Conservation (phyloP, 2,329 filamentous ascomycete species). For the Cladophialophora exuberans region DNA sequence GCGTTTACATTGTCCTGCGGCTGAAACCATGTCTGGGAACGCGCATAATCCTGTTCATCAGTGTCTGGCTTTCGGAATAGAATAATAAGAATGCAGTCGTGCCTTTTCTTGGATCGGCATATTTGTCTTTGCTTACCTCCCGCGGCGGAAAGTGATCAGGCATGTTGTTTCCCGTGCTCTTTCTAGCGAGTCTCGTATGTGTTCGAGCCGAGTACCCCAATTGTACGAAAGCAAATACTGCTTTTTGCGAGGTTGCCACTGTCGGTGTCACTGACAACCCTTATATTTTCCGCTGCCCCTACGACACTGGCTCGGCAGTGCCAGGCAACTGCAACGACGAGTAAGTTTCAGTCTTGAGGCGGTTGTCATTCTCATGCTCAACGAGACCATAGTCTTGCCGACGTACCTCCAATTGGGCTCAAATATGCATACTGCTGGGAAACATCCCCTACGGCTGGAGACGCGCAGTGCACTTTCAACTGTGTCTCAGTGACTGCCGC, state of each 20-base stretch:
- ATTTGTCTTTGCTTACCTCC: not conserved
- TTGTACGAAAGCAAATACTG: conserved; percentile 9
- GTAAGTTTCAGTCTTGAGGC: not conserved
- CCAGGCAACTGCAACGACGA: conserved; percentile 12
- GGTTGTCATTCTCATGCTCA: not conserved
- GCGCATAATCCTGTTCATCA: no score
- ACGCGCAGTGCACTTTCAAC: conserved; percentile 9
- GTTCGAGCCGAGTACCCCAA: not conserved
- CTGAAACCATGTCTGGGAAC: not conserved
- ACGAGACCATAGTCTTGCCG: not conserved
- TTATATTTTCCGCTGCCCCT: conserved; percentile 1
- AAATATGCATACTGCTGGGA: conserved; percentile 13
- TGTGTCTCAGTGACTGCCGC: conserved; percentile 11
- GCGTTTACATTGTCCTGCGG: not conserved
- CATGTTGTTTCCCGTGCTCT: not conserved
- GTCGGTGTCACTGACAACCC: not conserved
- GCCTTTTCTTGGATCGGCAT: not conserved
- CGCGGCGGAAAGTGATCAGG: not conserved
- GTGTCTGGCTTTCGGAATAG: not conserved
- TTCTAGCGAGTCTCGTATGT: not conserved
- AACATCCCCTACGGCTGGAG: conserved; percentile 2
- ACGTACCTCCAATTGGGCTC: conserved; percentile 4
- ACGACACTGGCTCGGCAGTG: not conserved
- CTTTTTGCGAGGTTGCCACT: not conserved
- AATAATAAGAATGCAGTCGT: not conserved